phyloP scores from a whole-genome alignment of 208 protist species.

The Trypanosoma vivax region DNA sequence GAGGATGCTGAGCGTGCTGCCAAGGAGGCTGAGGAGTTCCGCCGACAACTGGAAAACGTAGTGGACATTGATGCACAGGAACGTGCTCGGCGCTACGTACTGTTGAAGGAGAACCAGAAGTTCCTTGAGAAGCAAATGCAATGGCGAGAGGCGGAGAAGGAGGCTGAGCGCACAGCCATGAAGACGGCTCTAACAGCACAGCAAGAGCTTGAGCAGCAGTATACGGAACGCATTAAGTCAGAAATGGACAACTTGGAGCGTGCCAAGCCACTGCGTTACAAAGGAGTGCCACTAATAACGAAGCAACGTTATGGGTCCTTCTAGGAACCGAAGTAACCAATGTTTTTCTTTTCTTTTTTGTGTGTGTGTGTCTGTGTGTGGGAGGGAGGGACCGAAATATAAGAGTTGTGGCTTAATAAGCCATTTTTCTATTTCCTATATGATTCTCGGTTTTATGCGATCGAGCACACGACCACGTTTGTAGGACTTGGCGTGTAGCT shows the following conservation, averaged over 20 bases:
- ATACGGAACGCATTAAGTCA: constrained; percentile 50
- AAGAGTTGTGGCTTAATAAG: too few relatives aligned
- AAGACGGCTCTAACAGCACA: constrained; percentile 50
- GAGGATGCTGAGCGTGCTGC: constrained; percentile 29
- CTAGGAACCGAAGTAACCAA: too few relatives aligned
- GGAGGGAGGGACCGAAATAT: too few relatives aligned
- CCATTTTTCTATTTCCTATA: too few relatives aligned
- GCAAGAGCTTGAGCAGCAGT: constrained; percentile 40
- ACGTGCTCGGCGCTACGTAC: constrained; percentile 28
- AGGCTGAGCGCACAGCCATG: constrained; percentile 27
- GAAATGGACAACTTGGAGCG: constrained; percentile 76
- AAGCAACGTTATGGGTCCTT: constrained; percentile 29
- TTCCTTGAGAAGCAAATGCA: constrained; percentile 65
- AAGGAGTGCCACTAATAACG: constrained; percentile 60
- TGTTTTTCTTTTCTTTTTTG: too few relatives aligned
- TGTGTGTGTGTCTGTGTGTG: too few relatives aligned
- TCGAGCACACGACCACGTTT: too few relatives aligned
- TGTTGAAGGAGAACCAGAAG: constrained; percentile 60
- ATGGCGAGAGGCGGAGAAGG: constrained; percentile 33
- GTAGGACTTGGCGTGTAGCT: too few relatives aligned
- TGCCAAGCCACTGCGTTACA: constrained; percentile 69
- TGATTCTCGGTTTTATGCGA: too few relatives aligned
- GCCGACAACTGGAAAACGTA: constrained; percentile 26
- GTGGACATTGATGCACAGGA: constrained; percentile 27
- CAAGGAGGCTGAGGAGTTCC: constrained; percentile 47